phyloP scores from a whole-genome alignment of 164 flowering plant species.

The Houttuynia cordata region DNA sequence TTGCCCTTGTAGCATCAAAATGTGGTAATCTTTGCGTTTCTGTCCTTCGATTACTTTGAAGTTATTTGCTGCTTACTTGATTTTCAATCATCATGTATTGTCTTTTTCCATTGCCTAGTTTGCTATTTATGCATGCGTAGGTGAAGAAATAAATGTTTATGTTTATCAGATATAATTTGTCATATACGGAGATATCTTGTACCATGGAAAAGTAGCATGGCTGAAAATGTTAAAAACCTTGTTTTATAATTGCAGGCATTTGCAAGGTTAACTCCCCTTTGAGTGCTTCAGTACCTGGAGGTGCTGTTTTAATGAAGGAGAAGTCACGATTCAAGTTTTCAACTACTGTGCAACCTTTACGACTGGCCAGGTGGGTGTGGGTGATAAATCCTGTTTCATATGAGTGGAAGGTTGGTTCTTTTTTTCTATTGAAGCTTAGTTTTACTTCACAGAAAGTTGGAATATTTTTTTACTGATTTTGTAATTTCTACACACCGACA shows the following conservation, averaged over 20 bases:
- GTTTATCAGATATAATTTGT: neutral
- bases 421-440: too few species aligned
- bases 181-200: too few species aligned
- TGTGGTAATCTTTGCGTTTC: conserved; percentile 42
- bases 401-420: conserved; percentile 99
- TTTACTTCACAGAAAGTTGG: neutral
- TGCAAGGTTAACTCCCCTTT: conserved; percentile 94
- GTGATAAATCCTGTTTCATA: conserved; percentile 83
- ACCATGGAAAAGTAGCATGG: neutral
- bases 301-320: conserved; percentile 87
- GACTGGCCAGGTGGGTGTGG: conserved; percentile 88
- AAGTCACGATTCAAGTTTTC: conserved; percentile 85
- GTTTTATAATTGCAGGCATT: conserved; percentile 46
- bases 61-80: neutral
- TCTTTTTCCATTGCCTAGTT: neutral
- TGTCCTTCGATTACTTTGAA: neutral
- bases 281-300: conserved; percentile 93
- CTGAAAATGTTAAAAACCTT: neutral
- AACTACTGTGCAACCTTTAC: conserved; percentile 92
- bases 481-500: neutral
- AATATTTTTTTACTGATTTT: neutral
- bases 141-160: neutral
- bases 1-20: conserved; percentile 91
- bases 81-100: neutral
- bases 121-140: neutral